Evolutionary conservation across 1,139 yeast species (phyloP), one percentile per base, ranked within the genome.

Genomic region (Debaryomyces singareniensis): DNA sequence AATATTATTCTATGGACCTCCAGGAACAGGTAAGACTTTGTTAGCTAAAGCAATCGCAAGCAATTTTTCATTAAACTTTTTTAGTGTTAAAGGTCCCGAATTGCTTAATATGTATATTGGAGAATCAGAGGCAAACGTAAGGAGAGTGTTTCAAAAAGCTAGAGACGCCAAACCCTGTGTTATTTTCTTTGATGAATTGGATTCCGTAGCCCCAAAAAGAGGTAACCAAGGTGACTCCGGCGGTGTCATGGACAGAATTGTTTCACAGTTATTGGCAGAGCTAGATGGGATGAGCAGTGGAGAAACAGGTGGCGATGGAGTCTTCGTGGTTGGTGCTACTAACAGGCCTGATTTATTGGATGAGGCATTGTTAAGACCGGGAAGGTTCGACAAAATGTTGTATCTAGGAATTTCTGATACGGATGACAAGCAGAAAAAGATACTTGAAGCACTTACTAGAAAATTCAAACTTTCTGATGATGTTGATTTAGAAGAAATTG

Each of bases 161-260:
- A 67, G 97, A 37, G 97, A 91, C 55, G 96, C 97, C 10, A 83
- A 82, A 49, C 98, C 98, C 1, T 91, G 98, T 66, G 96, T 91
- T 21, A 89, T 91, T 22, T 91, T 91, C 54, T 91, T 91, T 49
- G 98, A 91, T 60, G 98, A 91, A 56, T 71, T 91, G 57, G 98
- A 91, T 58, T 87, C 96, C 2, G 96, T 89, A 2, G 98, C 98
- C 0, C 97, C 97, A 1, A 89, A 91, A 53, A 77, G 97, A 61
- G 97, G 97, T 25, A 89, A 91, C 51, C 96, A 89, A 51, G 97
- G 97, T 20, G 97, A 91, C 55, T 86, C 96, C 2, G 97, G 97
- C 15, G 97, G 97, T 40, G 97, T 89, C 4, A 89, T 89, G 97
- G 97, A 91, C 53, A 73, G 98, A 55, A 91, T 91, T 43, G 98